phyloP scores from a whole-genome alignment of 1,139 yeast species.

The Hyphopichia khmerensis region DNA sequence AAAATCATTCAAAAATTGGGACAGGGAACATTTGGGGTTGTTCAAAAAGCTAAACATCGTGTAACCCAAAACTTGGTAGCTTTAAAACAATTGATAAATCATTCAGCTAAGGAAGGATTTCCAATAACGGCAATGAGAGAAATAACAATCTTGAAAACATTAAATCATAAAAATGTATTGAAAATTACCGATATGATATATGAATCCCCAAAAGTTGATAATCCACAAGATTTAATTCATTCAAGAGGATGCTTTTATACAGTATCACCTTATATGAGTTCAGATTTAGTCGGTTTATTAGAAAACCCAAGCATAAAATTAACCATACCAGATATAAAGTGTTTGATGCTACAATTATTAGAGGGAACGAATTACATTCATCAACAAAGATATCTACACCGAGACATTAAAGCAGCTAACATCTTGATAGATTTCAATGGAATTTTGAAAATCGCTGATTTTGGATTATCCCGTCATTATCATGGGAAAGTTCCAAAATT shows the following conservation, averaged over 20 bases:
- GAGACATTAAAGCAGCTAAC: constrained; percentile 95
- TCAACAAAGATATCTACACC: constrained; percentile 65
- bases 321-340: constrained; percentile 69
- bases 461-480: constrained; percentile 84
- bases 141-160: constrained; percentile 73
- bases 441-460: constrained; percentile 80
- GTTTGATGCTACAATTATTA: constrained; percentile 76
- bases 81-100: constrained; percentile 77
- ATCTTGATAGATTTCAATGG: constrained; percentile 78
- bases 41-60: constrained; percentile 39
- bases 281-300: constrained; percentile 89
- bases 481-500: constrained; percentile 67
- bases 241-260: constrained; percentile 68
- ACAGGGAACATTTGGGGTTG: constrained; percentile 51
- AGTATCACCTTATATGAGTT: constrained; percentile 91
- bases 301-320: constrained; percentile 75
- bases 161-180: constrained; percentile 70
- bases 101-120: constrained; percentile 85
- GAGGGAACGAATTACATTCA: constrained; percentile 84
- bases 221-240: constrained; percentile 31
- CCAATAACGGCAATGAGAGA: constrained; percentile 96
- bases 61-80: constrained; percentile 39
- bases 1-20: constrained; percentile 41
- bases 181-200: constrained; percentile 82
- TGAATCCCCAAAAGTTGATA: constrained; percentile 49